These are phyloP conservation scores for Suhomyces kilbournensis DNA, from an alignment of 805 yeast species.

Conservation along the genomic window DNA sequence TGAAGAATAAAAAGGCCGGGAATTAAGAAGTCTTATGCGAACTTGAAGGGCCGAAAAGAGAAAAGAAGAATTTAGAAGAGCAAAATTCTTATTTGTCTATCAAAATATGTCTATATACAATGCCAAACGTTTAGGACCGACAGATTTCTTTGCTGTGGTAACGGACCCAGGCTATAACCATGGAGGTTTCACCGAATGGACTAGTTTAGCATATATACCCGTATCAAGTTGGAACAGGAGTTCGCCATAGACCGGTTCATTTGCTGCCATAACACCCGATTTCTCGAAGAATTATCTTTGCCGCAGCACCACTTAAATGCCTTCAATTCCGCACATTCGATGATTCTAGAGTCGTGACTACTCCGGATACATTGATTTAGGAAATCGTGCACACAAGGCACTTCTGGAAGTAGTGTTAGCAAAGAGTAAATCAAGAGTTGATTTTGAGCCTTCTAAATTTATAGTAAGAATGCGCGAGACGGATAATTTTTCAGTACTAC, in stretches of 20 bases:
- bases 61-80: not conserved
- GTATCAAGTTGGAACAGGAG: no score
- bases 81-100: no score
- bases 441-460: not conserved
- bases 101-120: not conserved
- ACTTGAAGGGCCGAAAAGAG: not conserved
- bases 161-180: not conserved
- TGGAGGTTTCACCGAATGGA: not conserved
- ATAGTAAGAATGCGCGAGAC: slow-evolving; percentile 1
- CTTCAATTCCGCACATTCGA: not conserved
- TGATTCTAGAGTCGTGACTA: not conserved
- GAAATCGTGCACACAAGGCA: not conserved
- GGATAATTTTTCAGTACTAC: not conserved
- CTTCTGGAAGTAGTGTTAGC: not conserved
- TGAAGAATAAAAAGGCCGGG: not conserved
- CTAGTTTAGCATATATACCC: not conserved
- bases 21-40: not conserved
- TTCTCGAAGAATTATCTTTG: not conserved
- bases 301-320: not conserved
- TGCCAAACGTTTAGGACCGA: not conserved
- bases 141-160: not conserved
- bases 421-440: not conserved
- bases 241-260: not conserved
- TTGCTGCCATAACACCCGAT: not conserved
- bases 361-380: not conserved